Evolutionary conservation across 768 basidiomycete species (phyloP), one percentile per base, ranked within the genome.

Genomic region (Cubamyces sp.): DNA sequence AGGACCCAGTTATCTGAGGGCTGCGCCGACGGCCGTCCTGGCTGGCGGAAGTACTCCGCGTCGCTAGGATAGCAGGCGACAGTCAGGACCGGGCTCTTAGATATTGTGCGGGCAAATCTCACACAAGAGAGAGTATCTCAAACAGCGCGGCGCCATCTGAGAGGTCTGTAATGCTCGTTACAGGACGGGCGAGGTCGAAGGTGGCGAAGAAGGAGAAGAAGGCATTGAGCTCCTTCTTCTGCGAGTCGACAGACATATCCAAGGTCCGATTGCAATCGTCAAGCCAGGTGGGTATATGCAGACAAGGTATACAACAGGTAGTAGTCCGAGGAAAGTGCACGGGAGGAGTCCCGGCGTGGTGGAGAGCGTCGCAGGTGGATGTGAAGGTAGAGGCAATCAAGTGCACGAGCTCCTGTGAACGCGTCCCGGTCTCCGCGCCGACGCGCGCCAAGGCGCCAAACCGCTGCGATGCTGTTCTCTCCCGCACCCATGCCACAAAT

Each of bases 1-100:
- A 94, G 75, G 59, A 94, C 91, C 94, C 94, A 96, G 75, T 92
- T 95, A 69, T 94, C 92, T 12, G 89, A 85, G 2, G 81, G 81
- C 56, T 91, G 86, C 18, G 82, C 75, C 0, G 86, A 78, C 5
- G 84, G 77, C 12, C 88, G 83, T 19, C 79, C 76, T 4, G 86
- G 76, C 55, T 83, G 84, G 47, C 85, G 83, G 71, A 96, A 96
- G 76, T 92, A 92, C 34, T 87, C 83, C 50, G 80, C 79, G 77
- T 95, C 94, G 66, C 93, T 95, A 70, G 26, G 68, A 50, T 15
- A 46, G 49, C 52, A 39, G 34, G 15, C 39, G 21, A 3, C 19
- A 11, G 51, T 57, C 30, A 47, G 52, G 54, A 3, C 23, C 26
- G 3, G 37, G 19, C 28, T 19, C 37, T 30, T 53, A 47, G 43